Conservation (phyloP, 2,329 filamentous ascomycete species). For the Pseudogymnoascus sp. region DNA sequence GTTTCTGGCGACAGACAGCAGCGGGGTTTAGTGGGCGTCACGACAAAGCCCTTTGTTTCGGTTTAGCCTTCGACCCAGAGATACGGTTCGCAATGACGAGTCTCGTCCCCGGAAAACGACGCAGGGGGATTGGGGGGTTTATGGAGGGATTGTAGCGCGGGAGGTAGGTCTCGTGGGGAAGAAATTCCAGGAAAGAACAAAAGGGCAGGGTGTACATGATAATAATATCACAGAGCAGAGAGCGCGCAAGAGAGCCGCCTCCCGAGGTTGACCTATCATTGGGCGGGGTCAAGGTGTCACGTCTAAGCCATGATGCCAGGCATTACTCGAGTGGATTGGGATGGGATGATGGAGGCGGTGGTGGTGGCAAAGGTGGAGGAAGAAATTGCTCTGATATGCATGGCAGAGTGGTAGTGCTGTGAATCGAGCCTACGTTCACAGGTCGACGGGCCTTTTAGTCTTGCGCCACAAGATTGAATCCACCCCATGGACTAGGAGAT, state of each 20-base stretch:
- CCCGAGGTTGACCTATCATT: neutral
- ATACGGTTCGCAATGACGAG: slow-evolving; percentile 2
- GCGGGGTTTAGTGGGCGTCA: neutral
- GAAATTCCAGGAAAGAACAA: slow-evolving; percentile 7
- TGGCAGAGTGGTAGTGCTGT: slow-evolving; percentile 6
- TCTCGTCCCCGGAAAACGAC: neutral
- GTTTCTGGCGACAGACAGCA: slow-evolving; percentile 3
- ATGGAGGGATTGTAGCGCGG: neutral
- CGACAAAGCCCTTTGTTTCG: neutral
- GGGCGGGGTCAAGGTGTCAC: slow-evolving; percentile 8
- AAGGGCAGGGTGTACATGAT: slow-evolving; percentile 8
- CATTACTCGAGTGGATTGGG: slow-evolving; percentile 8
- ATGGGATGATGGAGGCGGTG: slow-evolving; percentile 7
- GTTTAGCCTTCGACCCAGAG: neutral
- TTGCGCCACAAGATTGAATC: slow-evolving; percentile 7
- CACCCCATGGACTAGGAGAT: neutral
- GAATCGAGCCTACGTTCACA: slow-evolving; percentile 1
- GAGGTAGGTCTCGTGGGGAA: slow-evolving; percentile 3
- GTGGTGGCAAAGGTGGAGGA: slow-evolving; percentile 8
- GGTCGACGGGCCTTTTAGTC: slow-evolving; percentile 3
- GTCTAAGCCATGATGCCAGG: slow-evolving; percentile 8
- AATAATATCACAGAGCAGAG: slow-evolving; percentile 1
- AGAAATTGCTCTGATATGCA: slow-evolving; percentile 8
- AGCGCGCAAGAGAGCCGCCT: slow-evolving; percentile 3
- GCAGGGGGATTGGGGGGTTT: neutral